Conservation (phyloP, 345 rosid genomes). For the Cochlearia excelsa region DNA sequence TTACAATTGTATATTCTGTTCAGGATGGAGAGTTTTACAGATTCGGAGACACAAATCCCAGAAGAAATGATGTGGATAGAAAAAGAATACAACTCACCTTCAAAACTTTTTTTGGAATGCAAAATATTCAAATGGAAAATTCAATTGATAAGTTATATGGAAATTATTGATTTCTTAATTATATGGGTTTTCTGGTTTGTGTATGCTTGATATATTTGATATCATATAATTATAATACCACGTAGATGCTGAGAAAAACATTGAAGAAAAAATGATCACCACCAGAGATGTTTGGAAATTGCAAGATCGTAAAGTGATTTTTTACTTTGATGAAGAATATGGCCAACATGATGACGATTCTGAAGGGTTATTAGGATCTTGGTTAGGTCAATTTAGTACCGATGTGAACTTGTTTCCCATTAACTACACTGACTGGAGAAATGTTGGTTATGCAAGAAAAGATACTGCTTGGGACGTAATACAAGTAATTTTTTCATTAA, state of each 20-base stretch:
- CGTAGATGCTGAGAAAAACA: neutral
- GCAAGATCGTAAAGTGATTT: neutral
- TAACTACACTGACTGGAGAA: neutral
- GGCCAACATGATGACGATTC: neutral
- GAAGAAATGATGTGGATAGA: no score
- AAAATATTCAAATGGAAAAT: no score
- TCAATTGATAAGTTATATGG: no score
- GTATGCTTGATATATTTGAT: no score
- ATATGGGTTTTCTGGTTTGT: no score
- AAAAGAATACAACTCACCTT: no score
- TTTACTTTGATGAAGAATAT: slow-evolving; percentile 1
- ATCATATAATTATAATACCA: no score
- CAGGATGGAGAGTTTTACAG: no score
- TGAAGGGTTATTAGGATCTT: slow-evolving; percentile 10
- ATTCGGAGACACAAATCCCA: no score
- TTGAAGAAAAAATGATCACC: neutral
- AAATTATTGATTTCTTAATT: no score
- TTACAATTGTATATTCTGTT: no score
- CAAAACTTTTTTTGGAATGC: no score
- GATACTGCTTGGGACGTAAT: neutral
- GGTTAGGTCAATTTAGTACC: neutral
- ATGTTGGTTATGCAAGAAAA: neutral
- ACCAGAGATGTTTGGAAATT: slow-evolving; percentile 11
- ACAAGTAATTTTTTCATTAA: neutral
- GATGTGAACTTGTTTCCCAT: slow-evolving; percentile 3